A percentile compares a stretch with the other conserved stretches of the same genome.
These are phyloP conservation scores for Candida sp. DNA, from an alignment of 1,139 yeast species.

Conservation along the genomic window DNA sequence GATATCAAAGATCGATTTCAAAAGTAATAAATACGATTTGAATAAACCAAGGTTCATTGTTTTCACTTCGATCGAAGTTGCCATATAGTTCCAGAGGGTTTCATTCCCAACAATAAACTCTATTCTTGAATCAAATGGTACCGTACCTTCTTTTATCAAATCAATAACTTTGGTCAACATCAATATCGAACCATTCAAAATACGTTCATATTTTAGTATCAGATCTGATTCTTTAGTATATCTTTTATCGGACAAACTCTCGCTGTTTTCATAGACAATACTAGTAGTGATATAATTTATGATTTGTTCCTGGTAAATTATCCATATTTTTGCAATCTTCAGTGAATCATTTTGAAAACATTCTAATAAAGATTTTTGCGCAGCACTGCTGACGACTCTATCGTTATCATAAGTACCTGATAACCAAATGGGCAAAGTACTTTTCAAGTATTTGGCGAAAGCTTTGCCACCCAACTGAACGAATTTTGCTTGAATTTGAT, in stretches of 20 bases:
- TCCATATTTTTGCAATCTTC: conserved; percentile 58
- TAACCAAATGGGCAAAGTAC: conserved; percentile 70
- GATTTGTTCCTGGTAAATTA: conserved; percentile 52
- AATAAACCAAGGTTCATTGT: conserved; percentile 44
- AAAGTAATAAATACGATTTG: conserved; percentile 37
- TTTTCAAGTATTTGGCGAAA: conserved; percentile 60
- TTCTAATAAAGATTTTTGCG: conserved; percentile 42
- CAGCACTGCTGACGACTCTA: conserved; percentile 49
- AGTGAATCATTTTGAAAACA: conserved; percentile 58
- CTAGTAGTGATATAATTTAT: conserved; percentile 53
- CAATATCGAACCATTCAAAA: conserved; percentile 49
- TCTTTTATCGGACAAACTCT: conserved; percentile 73
- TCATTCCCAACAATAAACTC: conserved; percentile 36
- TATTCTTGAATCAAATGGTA: conserved; percentile 11
- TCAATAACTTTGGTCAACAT: conserved; percentile 43
- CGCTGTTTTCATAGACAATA: conserved; percentile 53
- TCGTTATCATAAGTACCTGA: conserved; percentile 73
- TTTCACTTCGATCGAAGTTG: conserved; percentile 17
- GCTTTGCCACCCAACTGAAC: conserved; percentile 54
- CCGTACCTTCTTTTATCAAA: conserved; percentile 14
- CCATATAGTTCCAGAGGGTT: conserved; percentile 42
- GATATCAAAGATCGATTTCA: conserved; percentile 16
- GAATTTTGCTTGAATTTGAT: conserved; percentile 56
- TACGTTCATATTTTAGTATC: conserved; percentile 60
- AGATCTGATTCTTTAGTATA: conserved; percentile 68